Evolutionary conservation across 352 stramenopile genomes (phyloP), one percentile per base, ranked within the genome.

Genomic region (Aphanomyces stellatus): DNA sequence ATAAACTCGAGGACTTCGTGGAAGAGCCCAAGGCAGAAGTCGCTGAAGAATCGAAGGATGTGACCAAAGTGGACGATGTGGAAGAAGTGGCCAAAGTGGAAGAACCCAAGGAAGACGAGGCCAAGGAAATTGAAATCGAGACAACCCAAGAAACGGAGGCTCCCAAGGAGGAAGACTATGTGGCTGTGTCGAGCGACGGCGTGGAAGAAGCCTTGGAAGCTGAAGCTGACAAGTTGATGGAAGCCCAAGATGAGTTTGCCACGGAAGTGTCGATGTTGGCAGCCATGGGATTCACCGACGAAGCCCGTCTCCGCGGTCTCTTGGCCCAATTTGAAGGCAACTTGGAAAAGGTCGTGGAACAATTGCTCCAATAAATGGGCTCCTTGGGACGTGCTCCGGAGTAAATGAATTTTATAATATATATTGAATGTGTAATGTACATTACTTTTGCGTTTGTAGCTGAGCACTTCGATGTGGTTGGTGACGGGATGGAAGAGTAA

Each of bases 221-320:
- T 65, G 28, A 75, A 78, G 56, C 51, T 57, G 31, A 79, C 53
- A 11, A 33, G 2, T 37, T 57, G 25, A 37, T 57, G 30, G 71
- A 82, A 4, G 72, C 80, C 7, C 75, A 87, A 31, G 51, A 78
- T 51, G 76, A 74, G 60, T 91, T 78, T 80, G 56, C 66, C 0
- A 69, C 64, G 24, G 66, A 85, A 37, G 72, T 90, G 42, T 65
- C 78, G 46, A 67, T 72, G 25, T 70, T 93, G 33, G 72, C 57
- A 1, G 78, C 88, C 35, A 93, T 93, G 85, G 82, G 85, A 31
- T 93, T 93, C 46, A 71, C 69, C 35, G 76, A 91, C 65, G 77
- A 75, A 8, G 48, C 76, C 10, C 75, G 70, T 69, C 90, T 87
- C 71, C 62, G 80, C 35, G 59, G 73, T 41, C 72, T 93, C 40